Conservation (phyloP, 2,329 filamentous ascomycete species). For the Pseudovirgaria hyperparasitica region DNA sequence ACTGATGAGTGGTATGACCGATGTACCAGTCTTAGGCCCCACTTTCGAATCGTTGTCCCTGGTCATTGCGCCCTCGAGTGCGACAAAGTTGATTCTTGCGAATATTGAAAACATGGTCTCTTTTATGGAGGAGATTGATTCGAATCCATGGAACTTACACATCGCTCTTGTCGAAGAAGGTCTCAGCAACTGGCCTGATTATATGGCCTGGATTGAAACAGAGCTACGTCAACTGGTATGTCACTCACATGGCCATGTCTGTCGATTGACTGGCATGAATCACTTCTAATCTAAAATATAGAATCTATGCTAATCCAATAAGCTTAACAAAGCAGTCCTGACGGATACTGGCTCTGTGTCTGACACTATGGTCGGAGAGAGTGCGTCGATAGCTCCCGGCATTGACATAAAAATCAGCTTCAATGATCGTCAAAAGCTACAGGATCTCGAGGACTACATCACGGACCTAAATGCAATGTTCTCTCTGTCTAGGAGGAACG, state of each 20-base stretch:
- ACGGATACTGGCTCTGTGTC: too few relatives aligned
- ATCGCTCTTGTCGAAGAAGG: constrained; percentile 3
- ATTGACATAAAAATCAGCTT: constrained; percentile 4
- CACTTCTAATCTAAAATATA: background rate
- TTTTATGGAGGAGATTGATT: too few relatives aligned
- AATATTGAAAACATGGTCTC: background rate
- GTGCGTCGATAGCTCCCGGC: background rate
- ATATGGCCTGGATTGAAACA: constrained; percentile 6
- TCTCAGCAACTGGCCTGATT: constrained; percentile 4
- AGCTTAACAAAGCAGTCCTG: too few relatives aligned
- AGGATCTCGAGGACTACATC: constrained; percentile 4
- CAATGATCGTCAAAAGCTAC: constrained; percentile 5
- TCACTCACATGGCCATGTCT: background rate
- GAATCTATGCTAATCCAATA: constrained; percentile 2
- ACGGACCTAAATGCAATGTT: constrained; percentile 5
- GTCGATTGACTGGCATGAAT: constrained; percentile 1
- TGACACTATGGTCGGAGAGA: constrained; percentile 1
- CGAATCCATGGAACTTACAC: background rate
- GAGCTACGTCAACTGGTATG: constrained; percentile 4
- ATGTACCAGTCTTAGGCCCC: background rate
- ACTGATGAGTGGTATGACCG: background rate
- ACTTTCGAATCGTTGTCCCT: constrained; percentile 3
- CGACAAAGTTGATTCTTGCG: background rate
- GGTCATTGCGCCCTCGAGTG: constrained; percentile 4
- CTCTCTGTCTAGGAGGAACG: background rate